Conservation (phyloP, 2,329 filamentous ascomycete genomes). For the Hypoxylon sp. region DNA sequence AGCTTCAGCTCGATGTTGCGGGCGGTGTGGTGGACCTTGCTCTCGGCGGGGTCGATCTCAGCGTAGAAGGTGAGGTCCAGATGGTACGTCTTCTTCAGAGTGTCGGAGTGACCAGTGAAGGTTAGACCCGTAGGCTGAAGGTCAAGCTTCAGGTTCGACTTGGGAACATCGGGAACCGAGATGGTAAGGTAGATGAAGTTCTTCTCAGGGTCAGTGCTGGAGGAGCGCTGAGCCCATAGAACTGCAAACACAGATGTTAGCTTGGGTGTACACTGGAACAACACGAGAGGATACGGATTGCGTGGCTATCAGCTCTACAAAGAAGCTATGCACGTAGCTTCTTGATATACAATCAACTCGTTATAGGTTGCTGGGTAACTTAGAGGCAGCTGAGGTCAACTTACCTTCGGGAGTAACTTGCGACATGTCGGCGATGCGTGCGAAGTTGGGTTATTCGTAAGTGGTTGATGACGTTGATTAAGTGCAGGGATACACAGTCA, state of each 20-base stretch:
- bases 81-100: conserved; percentile 88
- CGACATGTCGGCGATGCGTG: conserved; percentile 45
- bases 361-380: neutral
- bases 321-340: neutral
- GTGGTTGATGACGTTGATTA: conserved; percentile 16
- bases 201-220: conserved; percentile 79
- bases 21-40: conserved; percentile 87
- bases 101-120: conserved; percentile 86
- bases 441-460: conserved; percentile 2
- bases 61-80: conserved; percentile 88
- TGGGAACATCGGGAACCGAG: conserved; percentile 84
- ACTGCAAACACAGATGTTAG: conserved; percentile 66
- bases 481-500: neutral
- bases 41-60: conserved; percentile 88
- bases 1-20: conserved; percentile 92
- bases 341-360: neutral
- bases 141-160: conserved; percentile 82
- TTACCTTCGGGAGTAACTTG: conserved; percentile 57
- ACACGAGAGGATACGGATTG: neutral
- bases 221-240: conserved; percentile 98
- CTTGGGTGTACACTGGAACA: conserved; percentile 25
- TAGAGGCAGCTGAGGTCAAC: conserved; percentile 27
- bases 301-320: neutral
- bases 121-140: conserved; percentile 80
- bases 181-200: conserved; percentile 97